Evolutionary conservation across 2,329 filamentous ascomycete genomes (phyloP), one percentile per base, ranked within the genome.

Genomic region (Nannizziopsis barbatae): DNA sequence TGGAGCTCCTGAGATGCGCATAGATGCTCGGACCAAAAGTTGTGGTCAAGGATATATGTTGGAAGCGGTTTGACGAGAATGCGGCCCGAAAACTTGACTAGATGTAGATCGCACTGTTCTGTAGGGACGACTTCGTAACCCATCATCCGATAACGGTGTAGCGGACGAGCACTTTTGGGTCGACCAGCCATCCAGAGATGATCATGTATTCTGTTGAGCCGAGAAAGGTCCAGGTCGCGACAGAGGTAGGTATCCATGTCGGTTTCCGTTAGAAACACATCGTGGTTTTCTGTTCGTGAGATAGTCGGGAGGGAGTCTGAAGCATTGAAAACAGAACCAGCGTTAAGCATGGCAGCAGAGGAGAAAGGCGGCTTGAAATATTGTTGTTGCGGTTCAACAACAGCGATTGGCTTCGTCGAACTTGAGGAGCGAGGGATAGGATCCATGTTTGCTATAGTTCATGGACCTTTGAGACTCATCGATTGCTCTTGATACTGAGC

Each of bases 61-160:
- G 60, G 61, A 1, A 64, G 20, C 0, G 61, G 60, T 45, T 63
- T 64, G 46, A 64, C 14, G 47, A 58, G 55, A 4, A 64, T 52
- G 3, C 42, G 42, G 14, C 31, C 46, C 5, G 47, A 47, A 33
- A 45, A 42, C 53, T 57, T 59, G 12, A 64, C 47, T 1, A 63
- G 52, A 42, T 64, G 61, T 33, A 57, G 31, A 38, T 62, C 57
- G 2, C 54, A 31, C 12, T 52, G 42, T 39, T 63, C 61, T 2
- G 60, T 61, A 8, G 58, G 17, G 8, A 58, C 10, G 33, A 64
- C 51, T 8, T 50, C 37, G 14, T 55, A 54, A 14, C 50, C 47
- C 10, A 60, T 42, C n/a, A 59, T 32, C 11, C 49, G 41, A 17
- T 60, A 55, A 2, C 45, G 48, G 39, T 62, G 58, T 5, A 64